Conservation (phyloP, 2,329 filamentous ascomycete genomes). For the Nannizzia gypsea region DNA sequence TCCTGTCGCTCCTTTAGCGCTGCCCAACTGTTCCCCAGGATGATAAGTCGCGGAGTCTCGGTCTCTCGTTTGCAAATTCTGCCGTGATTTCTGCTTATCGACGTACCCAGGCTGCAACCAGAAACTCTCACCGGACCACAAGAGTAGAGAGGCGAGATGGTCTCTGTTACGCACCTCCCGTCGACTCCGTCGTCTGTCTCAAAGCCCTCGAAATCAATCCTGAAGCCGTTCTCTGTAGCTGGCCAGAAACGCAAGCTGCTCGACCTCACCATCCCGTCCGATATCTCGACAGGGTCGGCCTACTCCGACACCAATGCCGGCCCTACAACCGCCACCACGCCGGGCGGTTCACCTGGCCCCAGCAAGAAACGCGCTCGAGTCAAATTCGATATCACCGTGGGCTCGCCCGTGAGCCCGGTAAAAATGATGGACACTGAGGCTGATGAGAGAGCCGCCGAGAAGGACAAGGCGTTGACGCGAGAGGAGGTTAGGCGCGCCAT, state of each 20-base stretch:
- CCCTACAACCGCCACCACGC: not conserved
- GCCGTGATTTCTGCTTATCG: not conserved
- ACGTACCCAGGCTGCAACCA: not conserved
- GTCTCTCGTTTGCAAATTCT: not conserved
- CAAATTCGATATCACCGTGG: slow-evolving; percentile 28
- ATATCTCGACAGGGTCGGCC: slow-evolving; percentile 18
- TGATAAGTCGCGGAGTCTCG: not conserved
- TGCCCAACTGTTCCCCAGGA: not conserved
- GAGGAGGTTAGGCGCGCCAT: slow-evolving; percentile 51
- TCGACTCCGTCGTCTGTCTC: slow-evolving; percentile 20
- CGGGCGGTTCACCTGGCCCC: slow-evolving; percentile 18
- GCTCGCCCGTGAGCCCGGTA: not conserved
- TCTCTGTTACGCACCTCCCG: slow-evolving; percentile 5
- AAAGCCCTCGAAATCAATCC: slow-evolving; percentile 23
- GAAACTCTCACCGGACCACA: not conserved
- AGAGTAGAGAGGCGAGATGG: not conserved
- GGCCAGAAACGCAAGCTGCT: slow-evolving; percentile 30
- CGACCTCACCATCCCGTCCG: slow-evolving; percentile 25
- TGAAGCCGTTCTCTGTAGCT: slow-evolving; percentile 13
- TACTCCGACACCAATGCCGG: slow-evolving; percentile 11
- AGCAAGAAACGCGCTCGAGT: slow-evolving; percentile 32
- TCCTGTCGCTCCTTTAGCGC: not conserved
- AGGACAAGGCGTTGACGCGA: slow-evolving; percentile 45
- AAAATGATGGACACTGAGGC: not conserved
- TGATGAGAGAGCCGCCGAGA: slow-evolving; percentile 28